Conservation (phyloP, 768 basidiomycete species). For the Hypholoma sublateritium region DNA sequence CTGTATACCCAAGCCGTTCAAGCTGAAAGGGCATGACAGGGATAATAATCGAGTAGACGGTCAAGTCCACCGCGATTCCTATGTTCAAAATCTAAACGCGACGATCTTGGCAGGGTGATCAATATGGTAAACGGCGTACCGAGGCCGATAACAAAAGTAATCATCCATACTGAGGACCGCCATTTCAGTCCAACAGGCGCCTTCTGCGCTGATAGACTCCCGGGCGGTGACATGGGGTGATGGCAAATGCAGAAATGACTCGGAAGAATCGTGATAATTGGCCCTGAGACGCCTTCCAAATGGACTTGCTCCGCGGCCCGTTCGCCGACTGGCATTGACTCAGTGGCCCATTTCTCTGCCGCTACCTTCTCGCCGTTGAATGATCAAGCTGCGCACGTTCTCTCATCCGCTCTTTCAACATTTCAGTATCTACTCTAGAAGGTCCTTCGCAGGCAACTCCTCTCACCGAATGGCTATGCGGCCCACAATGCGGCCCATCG, state of each 20-base stretch:
- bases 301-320: not conserved
- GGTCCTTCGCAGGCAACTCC: not conserved
- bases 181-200: slow-evolving; percentile 49
- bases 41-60: slow-evolving; percentile 63
- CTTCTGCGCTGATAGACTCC: not conserved
- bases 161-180: slow-evolving; percentile 59
- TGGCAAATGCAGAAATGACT: not conserved
- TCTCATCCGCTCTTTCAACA: not conserved
- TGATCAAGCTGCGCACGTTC: not conserved
- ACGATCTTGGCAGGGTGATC: too few species aligned
- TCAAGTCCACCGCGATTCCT: slow-evolving; percentile 50
- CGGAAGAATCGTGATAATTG: not conserved
- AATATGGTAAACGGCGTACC: slow-evolving; percentile 25
- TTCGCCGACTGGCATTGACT: not conserved
- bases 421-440: not conserved
- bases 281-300: not conserved
- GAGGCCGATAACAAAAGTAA: slow-evolving; percentile 52
- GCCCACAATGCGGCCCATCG: slow-evolving; percentile 12
- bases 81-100: not conserved
- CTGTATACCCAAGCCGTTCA: slow-evolving; percentile 42
- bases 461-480: slow-evolving; percentile 16
- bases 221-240: not conserved
- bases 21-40: slow-evolving; percentile 68
- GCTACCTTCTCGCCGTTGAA: not conserved
- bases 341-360: not conserved